Evolutionary conservation across 768 basidiomycete species (phyloP).

Genomic region (Suillus plorans): DNA sequence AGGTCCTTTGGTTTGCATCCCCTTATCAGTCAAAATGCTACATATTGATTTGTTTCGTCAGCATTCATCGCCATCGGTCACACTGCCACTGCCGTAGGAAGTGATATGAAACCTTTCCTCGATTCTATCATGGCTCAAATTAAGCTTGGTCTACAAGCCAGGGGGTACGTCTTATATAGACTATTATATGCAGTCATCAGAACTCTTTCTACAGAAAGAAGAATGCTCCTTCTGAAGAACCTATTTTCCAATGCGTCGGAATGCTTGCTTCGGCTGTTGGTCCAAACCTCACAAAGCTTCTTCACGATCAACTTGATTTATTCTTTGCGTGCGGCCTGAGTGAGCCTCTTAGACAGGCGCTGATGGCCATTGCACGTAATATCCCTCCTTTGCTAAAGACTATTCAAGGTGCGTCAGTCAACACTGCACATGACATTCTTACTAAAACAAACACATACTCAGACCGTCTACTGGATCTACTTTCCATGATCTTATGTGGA

Average conservation of each 20-base stretch:
- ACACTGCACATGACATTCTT: not conserved
- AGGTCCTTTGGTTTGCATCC: conserved; percentile 73
- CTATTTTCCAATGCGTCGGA: conserved; percentile 96
- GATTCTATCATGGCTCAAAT: conserved; percentile 89
- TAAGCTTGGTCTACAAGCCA: conserved; percentile 81
- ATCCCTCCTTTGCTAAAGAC: conserved; percentile 90
- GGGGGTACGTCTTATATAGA: conserved; percentile 58
- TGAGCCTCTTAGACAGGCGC: conserved; percentile 81
- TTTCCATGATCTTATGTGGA: conserved; percentile 79
- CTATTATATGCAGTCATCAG: conserved; percentile 1
- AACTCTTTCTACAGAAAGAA: conserved; percentile 53
- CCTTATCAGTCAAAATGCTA: not conserved
- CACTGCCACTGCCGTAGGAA: conserved; percentile 85
- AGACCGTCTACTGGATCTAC: conserved; percentile 88
- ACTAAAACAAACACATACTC: not conserved
- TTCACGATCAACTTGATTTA: conserved; percentile 94
- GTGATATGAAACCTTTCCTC: conserved; percentile 95
- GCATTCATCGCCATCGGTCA: conserved; percentile 97
- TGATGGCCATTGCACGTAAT: conserved; percentile 79
- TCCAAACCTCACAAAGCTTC: conserved; percentile 89
- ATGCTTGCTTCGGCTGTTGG: conserved; percentile 96
- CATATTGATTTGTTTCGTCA: conserved; percentile 30
- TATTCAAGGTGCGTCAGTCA: conserved; percentile 68
- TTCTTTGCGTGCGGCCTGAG: conserved; percentile 96
- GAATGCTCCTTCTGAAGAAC: conserved; percentile 90